Evolutionary conservation across 2,329 filamentous ascomycete species (phyloP), one percentile per base, ranked within the genome.

Genomic region (Aspergillus viridinutans): DNA sequence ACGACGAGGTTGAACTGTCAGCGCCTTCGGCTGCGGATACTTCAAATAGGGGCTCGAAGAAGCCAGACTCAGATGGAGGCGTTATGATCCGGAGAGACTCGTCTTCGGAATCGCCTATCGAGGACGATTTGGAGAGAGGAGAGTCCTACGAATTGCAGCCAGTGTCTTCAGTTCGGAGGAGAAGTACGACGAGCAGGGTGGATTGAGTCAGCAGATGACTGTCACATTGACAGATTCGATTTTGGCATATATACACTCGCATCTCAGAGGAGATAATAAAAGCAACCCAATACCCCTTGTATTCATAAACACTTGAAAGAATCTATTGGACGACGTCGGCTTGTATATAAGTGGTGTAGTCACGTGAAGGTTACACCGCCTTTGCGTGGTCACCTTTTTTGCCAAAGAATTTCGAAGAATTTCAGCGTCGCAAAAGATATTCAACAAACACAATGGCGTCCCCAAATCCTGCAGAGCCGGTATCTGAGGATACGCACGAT

Each of bases 71-170:
- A 32, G 63, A 58, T 10, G 56, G 62, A 28, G 61, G 61, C 1
- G 56, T 67, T n/a, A 49, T 70, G 43, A 47, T 56, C 35, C 61
- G 55, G 4, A 58, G 62, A 1, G 61, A 59, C 23, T 49, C 58
- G 8, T 58, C 62, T 4, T 69, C 64, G 4, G 72, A 70, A 29
- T 69, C 67, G 26, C 64, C 67, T 1, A 61, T 74, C 10, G 74
- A 74, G 45, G 73, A 74, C 62, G 70, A 73, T 40, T 50, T 78
- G 48, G 76, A 78, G 57, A 68, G 74, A 52, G 76, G 76, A 4
- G 75, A 77, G 59, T 66, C 67, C 32, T 72, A 75, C 62, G 73
- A 75, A 56, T 66, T 76, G 49, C 64, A 67, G 56, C 49, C 61
- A 21, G 66, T 62, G 42, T 64, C 64, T 17, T 62, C 64, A 28